Conservation (phyloP, 2,329 filamentous ascomycete genomes). For the Verticillium albo-atrum region DNA sequence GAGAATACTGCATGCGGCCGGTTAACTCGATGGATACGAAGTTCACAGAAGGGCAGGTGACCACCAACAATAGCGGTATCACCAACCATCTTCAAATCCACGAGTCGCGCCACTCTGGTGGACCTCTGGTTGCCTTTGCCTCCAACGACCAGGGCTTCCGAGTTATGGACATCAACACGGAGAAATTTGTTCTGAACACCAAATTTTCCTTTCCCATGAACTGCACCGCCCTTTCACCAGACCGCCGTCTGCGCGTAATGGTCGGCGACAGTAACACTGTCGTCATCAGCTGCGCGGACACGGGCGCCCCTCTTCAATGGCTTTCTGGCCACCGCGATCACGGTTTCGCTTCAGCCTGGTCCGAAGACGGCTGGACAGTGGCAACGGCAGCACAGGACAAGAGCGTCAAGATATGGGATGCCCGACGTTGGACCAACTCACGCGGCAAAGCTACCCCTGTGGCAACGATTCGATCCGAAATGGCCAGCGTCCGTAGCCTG, state of each 20-base stretch:
- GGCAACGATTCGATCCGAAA: constrained; percentile 55
- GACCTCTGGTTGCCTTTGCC: constrained; percentile 54
- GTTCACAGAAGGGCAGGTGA: constrained; percentile 42
- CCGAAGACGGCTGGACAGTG: constrained; percentile 69
- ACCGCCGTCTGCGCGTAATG: constrained; percentile 65
- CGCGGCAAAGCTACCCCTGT: constrained; percentile 43
- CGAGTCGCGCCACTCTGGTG: constrained; percentile 43
- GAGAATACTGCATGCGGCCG: constrained; percentile 47
- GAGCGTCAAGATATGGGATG: constrained; percentile 71
- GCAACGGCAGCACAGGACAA: constrained; percentile 76
- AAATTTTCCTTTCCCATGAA: constrained; percentile 62
- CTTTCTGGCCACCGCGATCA: constrained; percentile 65
- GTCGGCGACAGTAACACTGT: constrained; percentile 66
- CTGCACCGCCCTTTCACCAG: constrained; percentile 67
- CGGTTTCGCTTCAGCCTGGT: constrained; percentile 77
- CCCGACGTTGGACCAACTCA: constrained; percentile 59
- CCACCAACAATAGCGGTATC: constrained; percentile 46
- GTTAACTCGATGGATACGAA: constrained; percentile 34
- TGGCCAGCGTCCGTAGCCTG: constrained; percentile 65
- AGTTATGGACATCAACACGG: constrained; percentile 52
- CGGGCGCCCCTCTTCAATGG: constrained; percentile 50
- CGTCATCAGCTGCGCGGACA: constrained; percentile 65
- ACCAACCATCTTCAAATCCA: constrained; percentile 62
- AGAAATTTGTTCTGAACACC: constrained; percentile 50
- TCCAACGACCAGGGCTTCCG: constrained; percentile 60